Base-by-base conservation (phyloP, 2,329 filamentous ascomycete species). In the Trichoderma sp. region DNA sequence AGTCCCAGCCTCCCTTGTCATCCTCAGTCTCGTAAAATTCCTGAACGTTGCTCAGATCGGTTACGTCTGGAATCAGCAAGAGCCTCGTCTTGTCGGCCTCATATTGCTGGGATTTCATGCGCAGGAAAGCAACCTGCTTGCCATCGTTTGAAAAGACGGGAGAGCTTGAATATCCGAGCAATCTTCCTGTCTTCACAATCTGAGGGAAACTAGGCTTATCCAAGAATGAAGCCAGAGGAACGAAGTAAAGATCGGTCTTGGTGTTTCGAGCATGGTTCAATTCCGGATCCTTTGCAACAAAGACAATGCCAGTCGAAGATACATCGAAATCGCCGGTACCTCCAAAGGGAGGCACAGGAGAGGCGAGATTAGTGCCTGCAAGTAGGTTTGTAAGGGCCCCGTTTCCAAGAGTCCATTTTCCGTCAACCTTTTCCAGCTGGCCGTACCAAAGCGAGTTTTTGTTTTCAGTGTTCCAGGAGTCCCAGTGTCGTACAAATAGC, bases 401-500 rank as follows among this genome's bases (percentile, higher is more conserved):
- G 3, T 79, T 76, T 58, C 83, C 81, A 17, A 89, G 80, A 30
- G 76, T 78, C 78, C 83, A 87, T 71, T 77, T 78, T 15, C 75
- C 80, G 15, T 80, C 79, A 43, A 78, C 81, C 77, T 83, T 84
- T 74, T 80, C 83, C 62, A 96, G 79, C 6, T 87, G 86, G 36
- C 90, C 90, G 34, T 93, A 92, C 86, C 91, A 96, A 32, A 97
- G 85, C 3, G 91, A 87, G 76, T 90, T 91, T 73, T 87, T 89
- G 76, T 93, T 90, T 59, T 90, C 87, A 1, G 87, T 89, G 30
- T 90, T 84, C 82, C 91, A 97, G n/a, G 86, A 81, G 78, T 97
- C 93, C 93, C 93, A 97, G 77, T 97, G 93, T 15, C 93, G 88
- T 32, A 93, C 92, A 77, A 93, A 96, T 30, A 95, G 87, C 62